phyloP scores from a whole-genome alignment of 176 grass and related monocot genomes.

The Leersia perrieri region DNA sequence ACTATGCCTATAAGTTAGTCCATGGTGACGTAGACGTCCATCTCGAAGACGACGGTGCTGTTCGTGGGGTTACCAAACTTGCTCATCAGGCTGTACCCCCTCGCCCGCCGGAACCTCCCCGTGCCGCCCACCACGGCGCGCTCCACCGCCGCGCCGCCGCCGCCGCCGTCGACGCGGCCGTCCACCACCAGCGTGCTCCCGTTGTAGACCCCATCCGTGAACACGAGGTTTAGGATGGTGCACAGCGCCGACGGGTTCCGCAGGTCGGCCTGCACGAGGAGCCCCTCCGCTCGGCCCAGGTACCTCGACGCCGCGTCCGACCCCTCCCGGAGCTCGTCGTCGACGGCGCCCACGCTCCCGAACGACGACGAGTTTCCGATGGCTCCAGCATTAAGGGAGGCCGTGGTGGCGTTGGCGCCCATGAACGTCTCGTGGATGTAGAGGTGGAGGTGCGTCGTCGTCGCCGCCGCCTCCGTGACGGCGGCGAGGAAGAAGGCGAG shows the following conservation, averaged over 20 bases:
- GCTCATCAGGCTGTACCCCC: slow-evolving; percentile 38
- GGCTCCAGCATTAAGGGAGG: background rate
- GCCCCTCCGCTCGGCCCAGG: slow-evolving; percentile 34
- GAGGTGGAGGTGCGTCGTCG: slow-evolving; percentile 28
- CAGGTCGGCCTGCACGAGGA: slow-evolving; percentile 24
- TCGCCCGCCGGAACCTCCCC: slow-evolving; percentile 29
- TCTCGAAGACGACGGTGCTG: slow-evolving; percentile 20
- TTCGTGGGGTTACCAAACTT: slow-evolving; percentile 15
- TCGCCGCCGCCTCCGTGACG: background rate
- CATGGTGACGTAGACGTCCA: slow-evolving; percentile 29
- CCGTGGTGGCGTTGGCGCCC: slow-evolving; percentile 18
- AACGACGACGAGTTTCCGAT: background rate
- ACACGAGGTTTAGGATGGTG: background rate
- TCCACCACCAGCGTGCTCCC: slow-evolving; percentile 26
- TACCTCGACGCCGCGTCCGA: background rate
- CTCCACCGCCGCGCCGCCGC: background rate
- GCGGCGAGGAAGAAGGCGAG: background rate
- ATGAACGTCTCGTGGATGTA: slow-evolving; percentile 33
- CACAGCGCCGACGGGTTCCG: background rate
- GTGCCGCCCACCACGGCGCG: slow-evolving; percentile 27
- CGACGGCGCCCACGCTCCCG: background rate
- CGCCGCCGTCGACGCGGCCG: slow-evolving; percentile 10
- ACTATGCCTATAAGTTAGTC: background rate
- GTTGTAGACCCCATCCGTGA: slow-evolving; percentile 26
- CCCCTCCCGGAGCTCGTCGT: slow-evolving; percentile 29